A percentile compares a stretch with the other conserved stretches of the same genome.
Evolutionary conservation across 768 basidiomycete genomes (phyloP).

Genomic region (Hysterangium stoloniferum): DNA sequence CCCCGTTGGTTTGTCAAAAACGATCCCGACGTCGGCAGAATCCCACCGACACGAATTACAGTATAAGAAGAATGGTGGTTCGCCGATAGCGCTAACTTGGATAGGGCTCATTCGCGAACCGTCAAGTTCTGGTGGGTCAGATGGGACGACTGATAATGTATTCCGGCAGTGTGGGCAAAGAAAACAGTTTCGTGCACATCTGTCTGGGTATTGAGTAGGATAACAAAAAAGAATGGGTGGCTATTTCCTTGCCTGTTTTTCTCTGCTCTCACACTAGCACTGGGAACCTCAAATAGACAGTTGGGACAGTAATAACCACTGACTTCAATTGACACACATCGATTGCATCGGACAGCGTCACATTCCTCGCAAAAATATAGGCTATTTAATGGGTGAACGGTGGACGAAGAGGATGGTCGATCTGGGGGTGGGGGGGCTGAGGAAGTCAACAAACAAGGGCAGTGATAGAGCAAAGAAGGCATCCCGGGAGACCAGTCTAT

Average conservation of each 20-base stretch:
- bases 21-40: conserved; percentile 83
- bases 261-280: conserved; percentile 95
- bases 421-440: conserved; percentile 66
- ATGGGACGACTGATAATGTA: conserved; percentile 84
- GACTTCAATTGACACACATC: conserved; percentile 88
- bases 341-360: conserved; percentile 88
- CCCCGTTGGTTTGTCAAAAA: conserved; percentile 94
- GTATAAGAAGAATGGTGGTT: conserved; percentile 85
- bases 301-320: conserved; percentile 98
- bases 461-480: conserved; percentile 55
- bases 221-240: not conserved
- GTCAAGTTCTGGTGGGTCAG: conserved; percentile 64
- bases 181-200: conserved; percentile 98
- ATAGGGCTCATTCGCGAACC: conserved; percentile 45
- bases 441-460: conserved; percentile 57
- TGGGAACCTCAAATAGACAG: conserved; percentile 96
- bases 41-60: conserved; percentile 96
- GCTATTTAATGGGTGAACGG: conserved; percentile 74
- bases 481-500: too few species aligned
- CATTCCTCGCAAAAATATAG: conserved; percentile 99
- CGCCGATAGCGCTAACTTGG: conserved; percentile 55
- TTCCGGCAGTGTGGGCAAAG: conserved; percentile 91
- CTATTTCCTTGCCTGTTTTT: conserved; percentile 69
- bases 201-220: conserved; percentile 24
- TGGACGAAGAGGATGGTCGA: conserved; percentile 67